A percentile compares a stretch with the other conserved stretches of the same genome.
These are phyloP conservation scores for Rubroboletus satanas DNA, from an alignment of 768 basidiomycete species.

Conservation along the genomic window DNA sequence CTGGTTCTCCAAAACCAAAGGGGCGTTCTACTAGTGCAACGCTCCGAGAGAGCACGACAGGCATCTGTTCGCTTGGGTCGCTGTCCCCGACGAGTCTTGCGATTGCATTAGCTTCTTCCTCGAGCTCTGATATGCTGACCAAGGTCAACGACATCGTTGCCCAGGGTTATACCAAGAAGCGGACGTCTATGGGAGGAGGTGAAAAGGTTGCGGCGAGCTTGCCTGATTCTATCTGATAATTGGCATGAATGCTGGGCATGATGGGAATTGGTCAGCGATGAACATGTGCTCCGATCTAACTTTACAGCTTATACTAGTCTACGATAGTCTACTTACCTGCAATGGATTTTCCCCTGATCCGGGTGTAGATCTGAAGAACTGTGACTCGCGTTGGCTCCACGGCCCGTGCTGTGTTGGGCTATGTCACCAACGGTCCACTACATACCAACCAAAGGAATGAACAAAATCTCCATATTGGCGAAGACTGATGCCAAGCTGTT, in stretches of 20 bases:
- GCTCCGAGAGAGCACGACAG: conserved; percentile 2
- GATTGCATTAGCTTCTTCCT: conserved; percentile 18
- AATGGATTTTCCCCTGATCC: not conserved
- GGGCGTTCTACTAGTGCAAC: conserved; percentile 1
- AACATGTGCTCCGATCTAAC: conserved; percentile 2
- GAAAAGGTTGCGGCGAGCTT: not conserved
- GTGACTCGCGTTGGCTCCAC: not conserved
- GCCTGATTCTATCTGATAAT: not conserved
- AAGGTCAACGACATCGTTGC: conserved; percentile 37
- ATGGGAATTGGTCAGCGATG: not conserved
- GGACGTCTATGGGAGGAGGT: not conserved
- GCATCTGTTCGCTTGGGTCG: conserved; percentile 14
- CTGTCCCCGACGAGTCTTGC: conserved; percentile 24
- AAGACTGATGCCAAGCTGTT: no score
- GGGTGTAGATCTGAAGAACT: not conserved
- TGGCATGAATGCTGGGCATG: not conserved
- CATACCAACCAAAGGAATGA: no score
- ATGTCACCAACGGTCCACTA: no score
- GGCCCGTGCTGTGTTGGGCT: no score
- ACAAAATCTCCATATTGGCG: no score
- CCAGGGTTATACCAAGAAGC: conserved; percentile 31
- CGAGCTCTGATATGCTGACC: conserved; percentile 26
- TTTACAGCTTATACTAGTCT: not conserved
- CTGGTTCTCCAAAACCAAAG: conserved; percentile 10
- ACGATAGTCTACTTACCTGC: not conserved